Evolutionary conservation across 306 rosid genomes (phyloP), one percentile per base, ranked within the genome.

Genomic region (Benincasa hispida): DNA sequence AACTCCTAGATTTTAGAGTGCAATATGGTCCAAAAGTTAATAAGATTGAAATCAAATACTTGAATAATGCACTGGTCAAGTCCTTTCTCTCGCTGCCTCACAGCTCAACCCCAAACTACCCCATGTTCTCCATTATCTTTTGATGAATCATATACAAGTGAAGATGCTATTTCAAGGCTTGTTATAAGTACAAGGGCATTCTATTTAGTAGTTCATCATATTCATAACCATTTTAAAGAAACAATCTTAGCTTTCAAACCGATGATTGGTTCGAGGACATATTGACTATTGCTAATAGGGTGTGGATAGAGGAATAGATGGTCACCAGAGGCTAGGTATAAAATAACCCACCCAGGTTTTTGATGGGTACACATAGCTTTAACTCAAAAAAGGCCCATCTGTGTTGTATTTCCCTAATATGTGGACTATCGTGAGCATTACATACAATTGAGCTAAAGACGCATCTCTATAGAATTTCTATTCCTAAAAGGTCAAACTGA

Each of bases 251-350:
- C 60, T 27, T 72, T 45, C 60, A 28, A 21, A 72, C 11, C 45
- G 3, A 72, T 27, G 76, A 72, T 50, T 72, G 76, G 76, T 72
- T 72, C 76, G 2, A 48, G 76, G 60, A 72, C 35, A 72, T 19
- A 47, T 15, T 48, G 27, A 50, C 76, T 47, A 48, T 27, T 2
- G 9, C 1, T 10, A 72, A 50, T 18, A 50, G 57, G 75, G 24
- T 45, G 37, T 45, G 57, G 75, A 69, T 25, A 45, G 57, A 24
- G 57, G 58, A 69, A 70, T 47, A 25, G 75, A 47, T 69, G 35
- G 30, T 66, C 19, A 66, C 53, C 19, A 10, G 19, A 48, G 45
- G 51, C 53, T 37, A 37, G 53, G 73, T 3, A n/a, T 66, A 66
- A 24, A 68, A 70, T 70, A 70, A 13, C 25, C 76, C 24, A 50